Base-by-base conservation (phyloP, 345 rosid species). In the Moricandia moricandioides region DNA sequence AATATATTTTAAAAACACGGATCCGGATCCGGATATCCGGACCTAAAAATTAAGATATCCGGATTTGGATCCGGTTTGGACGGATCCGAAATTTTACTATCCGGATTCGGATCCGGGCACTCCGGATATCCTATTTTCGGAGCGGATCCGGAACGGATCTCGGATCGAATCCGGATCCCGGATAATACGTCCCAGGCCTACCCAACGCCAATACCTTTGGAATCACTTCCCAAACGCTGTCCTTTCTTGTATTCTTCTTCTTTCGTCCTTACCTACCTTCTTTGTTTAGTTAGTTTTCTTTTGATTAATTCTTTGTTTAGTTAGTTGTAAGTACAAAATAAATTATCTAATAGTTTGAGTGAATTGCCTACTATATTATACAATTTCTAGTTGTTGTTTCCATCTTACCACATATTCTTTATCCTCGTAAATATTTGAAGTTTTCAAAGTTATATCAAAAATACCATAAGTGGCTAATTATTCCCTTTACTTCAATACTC, bases 161-260 rank as follows among this genome's bases (percentile, higher is more conserved):
- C n/a, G n/a, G n/a, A n/a, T n/a, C n/a, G n/a, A n/a, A n/a, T n/a
- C n/a, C n/a, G n/a, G n/a, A n/a, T n/a, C n/a, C n/a, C n/a, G n/a
- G n/a, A n/a, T n/a, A n/a, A n/a, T n/a, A n/a, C n/a, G n/a, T n/a
- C n/a, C n/a, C n/a, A n/a, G n/a, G n/a, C n/a, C n/a, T n/a, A 0
- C 9, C 79, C 63, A 49, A 60, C 62, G 82, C 93, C 97, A 87
- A 88, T 64, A 75, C 80, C 85, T 77, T 87, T 85, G 96, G 98
- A 89, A 87, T 91, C 59, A 87, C 63, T 16, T 75, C 69, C 73
- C 69, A 16, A 75, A 69, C 69, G 31, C 34, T 75, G 64, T 67
- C 73, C 31, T 49, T 66, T 49, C 59, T 62, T 18, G 49, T 37
- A 18, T 18, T 58, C 5, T 26, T 27, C 35, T 58, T 30, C 35